These are phyloP conservation scores for Colletotrichum sp. DNA, from an alignment of 2,329 filamentous ascomycete genomes.

Conservation along the genomic window DNA sequence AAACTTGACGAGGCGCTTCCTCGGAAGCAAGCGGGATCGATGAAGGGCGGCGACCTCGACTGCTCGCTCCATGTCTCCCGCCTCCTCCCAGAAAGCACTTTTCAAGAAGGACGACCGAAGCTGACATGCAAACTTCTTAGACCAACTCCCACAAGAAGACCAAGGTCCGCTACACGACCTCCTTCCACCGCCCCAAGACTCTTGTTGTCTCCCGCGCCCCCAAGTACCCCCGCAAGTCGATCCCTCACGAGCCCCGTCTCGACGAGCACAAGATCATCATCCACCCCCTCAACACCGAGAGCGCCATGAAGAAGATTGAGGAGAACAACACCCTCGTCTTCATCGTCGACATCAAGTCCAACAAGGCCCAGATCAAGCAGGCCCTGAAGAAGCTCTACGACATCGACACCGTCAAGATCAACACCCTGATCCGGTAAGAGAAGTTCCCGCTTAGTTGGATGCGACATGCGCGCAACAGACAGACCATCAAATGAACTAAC, in stretches of 20 bases:
- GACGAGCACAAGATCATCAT: constrained; percentile 98
- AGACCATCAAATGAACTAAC: constrained; percentile 22
- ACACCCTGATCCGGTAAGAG: constrained; percentile 93
- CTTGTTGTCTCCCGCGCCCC: constrained; percentile 87
- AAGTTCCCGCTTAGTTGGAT: not conserved
- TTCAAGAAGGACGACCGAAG: not conserved
- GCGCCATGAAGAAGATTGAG: constrained; percentile 99
- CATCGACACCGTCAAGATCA: constrained; percentile 98
- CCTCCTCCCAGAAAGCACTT: not conserved
- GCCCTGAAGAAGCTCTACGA: constrained; percentile 99
- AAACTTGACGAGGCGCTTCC: constrained; percentile 4
- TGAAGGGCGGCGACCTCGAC: not conserved
- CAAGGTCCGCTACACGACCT: constrained; percentile 91
- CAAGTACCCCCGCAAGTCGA: constrained; percentile 96
- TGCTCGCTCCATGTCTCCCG: not conserved
- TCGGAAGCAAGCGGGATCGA: not conserved
- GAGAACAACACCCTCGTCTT: constrained; percentile 99
- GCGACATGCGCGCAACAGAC: not conserved
- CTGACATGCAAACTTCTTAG: constrained; percentile 33
- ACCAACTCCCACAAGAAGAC: constrained; percentile 77
- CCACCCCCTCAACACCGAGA: constrained; percentile 99
- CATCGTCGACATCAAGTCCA: constrained; percentile 96
- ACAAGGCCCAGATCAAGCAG: constrained; percentile 99
- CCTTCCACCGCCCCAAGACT: constrained; percentile 98
- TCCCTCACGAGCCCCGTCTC: constrained; percentile 87